Percentiles rank a stretch among this genome's conserved stretches.
Evolutionary conservation across 306 rosid species (phyloP).

Genomic region (Inga leiocalycina): DNA sequence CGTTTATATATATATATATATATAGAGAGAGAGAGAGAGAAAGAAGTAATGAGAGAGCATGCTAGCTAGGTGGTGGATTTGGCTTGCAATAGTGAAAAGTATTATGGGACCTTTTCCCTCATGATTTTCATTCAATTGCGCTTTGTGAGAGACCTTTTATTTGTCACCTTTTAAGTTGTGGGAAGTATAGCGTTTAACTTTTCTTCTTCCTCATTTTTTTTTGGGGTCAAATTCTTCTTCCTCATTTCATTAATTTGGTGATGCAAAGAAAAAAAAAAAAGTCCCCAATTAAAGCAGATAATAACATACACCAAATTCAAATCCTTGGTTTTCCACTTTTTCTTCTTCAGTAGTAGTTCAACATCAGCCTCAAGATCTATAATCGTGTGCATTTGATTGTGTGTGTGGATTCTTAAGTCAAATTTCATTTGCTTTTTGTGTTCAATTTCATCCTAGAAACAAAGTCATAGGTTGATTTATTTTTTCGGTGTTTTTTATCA

Average conservation of each 20-base stretch:
- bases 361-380: no score
- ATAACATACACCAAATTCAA: background rate
- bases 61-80: slow-evolving; percentile 34
- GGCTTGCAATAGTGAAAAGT: slow-evolving; percentile 46
- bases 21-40: background rate
- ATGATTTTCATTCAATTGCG: slow-evolving; percentile 40
- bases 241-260: background rate
- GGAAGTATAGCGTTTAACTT: background rate
- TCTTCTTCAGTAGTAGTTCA: background rate
- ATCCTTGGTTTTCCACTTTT: background rate
- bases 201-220: background rate
- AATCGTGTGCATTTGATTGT: no score
- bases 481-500: background rate
- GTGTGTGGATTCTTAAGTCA: no score
- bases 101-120: slow-evolving; percentile 44
- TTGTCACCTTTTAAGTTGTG: background rate
- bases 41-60: slow-evolving; percentile 21
- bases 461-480: background rate
- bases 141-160: slow-evolving; percentile 10
- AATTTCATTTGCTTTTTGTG: background rate
- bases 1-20: background rate
- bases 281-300: background rate
- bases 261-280: background rate
- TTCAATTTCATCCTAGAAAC: background rate
- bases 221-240: background rate